Evolutionary conservation across 805 yeast genomes (phyloP).

Genomic region (Yamadazyma sp.): DNA sequence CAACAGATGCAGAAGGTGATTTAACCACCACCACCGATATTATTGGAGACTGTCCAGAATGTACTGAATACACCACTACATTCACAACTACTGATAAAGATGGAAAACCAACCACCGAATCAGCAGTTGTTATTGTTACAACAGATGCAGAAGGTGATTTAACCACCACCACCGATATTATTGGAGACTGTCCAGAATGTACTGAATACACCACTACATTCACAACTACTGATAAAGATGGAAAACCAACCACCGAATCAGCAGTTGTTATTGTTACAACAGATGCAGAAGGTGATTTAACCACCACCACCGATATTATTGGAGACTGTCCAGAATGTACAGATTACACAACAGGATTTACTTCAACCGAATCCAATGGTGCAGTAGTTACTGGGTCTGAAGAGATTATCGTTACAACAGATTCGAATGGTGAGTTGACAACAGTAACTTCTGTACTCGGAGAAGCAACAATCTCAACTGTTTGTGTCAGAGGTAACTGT

Average conservation of each 20-base stretch:
- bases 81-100: slow-evolving; percentile 10
- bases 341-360: slow-evolving; percentile 16
- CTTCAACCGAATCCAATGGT: slow-evolving; percentile 13
- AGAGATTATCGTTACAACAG: slow-evolving; percentile 15
- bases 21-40: slow-evolving; percentile 9
- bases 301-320: slow-evolving; percentile 11
- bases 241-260: slow-evolving; percentile 9
- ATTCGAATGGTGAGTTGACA: slow-evolving; percentile 11
- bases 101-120: slow-evolving; percentile 10
- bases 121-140: slow-evolving; percentile 13
- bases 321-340: slow-evolving; percentile 7
- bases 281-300: slow-evolving; percentile 7
- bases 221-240: slow-evolving; percentile 10
- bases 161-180: slow-evolving; percentile 4
- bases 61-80: slow-evolving; percentile 12
- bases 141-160: slow-evolving; percentile 10
- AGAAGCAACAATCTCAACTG: slow-evolving; percentile 8
- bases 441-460: slow-evolving; percentile 17
- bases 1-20: slow-evolving; percentile 28
- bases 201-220: slow-evolving; percentile 12
- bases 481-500: slow-evolving; percentile 10
- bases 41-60: slow-evolving; percentile 7
- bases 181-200: slow-evolving; percentile 12
- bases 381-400: slow-evolving; percentile 11
- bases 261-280: slow-evolving; percentile 14